Conservation (phyloP, 2,329 filamentous ascomycete genomes). For the Pseudovirgaria hyperparasitica region DNA sequence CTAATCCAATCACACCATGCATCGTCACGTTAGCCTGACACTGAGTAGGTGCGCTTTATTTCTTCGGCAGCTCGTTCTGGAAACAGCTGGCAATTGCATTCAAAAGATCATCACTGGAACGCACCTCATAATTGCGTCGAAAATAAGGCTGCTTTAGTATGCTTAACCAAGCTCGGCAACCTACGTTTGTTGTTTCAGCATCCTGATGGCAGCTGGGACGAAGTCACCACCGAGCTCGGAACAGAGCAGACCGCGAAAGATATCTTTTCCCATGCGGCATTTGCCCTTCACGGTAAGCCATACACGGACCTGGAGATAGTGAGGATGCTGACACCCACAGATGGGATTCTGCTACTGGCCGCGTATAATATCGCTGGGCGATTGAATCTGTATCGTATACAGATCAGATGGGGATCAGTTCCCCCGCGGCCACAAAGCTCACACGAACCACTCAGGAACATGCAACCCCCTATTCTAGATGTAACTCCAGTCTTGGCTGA, state of each 20-base stretch:
- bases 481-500: constrained; percentile 16
- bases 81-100: constrained; percentile 55
- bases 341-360: constrained; percentile 46
- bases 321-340: constrained; percentile 11
- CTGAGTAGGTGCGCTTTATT: constrained; percentile 20
- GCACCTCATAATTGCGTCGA: constrained; percentile 63
- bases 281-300: constrained; percentile 49
- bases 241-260: constrained; percentile 51
- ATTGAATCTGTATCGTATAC: constrained; percentile 60
- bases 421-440: constrained; percentile 43
- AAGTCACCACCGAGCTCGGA: constrained; percentile 62
- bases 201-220: constrained; percentile 57
- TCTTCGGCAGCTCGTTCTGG: constrained; percentile 27
- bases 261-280: constrained; percentile 26
- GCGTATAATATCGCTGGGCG: constrained; percentile 59
- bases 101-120: constrained; percentile 49
- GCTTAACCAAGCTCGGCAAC: constrained; percentile 60
- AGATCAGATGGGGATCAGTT: constrained; percentile 57
- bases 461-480: constrained; percentile 22
- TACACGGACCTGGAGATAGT: constrained; percentile 8
- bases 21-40: constrained; percentile 12
- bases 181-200: constrained; percentile 70
- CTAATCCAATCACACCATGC: neutral
- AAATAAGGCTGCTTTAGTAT: constrained; percentile 61
- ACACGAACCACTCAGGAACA: constrained; percentile 28